Percentiles rank a stretch among this genome's conserved stretches.
phyloP scores from a whole-genome alignment of 441 rosid species.

The Gossypium lobatum region DNA sequence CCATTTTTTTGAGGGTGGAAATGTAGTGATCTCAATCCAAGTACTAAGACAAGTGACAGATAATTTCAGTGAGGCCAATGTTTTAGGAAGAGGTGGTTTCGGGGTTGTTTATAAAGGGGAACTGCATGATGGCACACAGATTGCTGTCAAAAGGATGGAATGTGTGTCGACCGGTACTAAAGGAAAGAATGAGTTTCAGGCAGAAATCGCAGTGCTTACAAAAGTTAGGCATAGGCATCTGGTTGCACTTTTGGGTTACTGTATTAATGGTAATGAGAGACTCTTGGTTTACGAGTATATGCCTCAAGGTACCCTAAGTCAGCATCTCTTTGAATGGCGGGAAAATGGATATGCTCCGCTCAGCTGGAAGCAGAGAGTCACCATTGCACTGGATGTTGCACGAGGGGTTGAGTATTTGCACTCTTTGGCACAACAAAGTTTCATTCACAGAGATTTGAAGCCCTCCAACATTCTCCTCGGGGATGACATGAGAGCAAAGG shows the following conservation, averaged over 20 bases:
- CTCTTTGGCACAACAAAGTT: conserved; percentile 81
- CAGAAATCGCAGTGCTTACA: conserved; percentile 80
- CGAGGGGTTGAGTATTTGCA: conserved; percentile 88
- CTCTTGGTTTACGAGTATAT: conserved; percentile 84
- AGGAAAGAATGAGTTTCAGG: conserved; percentile 74
- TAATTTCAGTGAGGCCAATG: conserved; percentile 56
- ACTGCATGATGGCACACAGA: conserved; percentile 59
- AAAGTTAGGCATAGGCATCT: conserved; percentile 88
- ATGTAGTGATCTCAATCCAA: conserved; percentile 53
- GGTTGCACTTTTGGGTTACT: conserved; percentile 78
- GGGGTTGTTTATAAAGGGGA: conserved; percentile 86
- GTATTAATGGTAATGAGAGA: conserved; percentile 79
- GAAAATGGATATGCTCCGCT: conserved; percentile 46
- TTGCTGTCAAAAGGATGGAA: conserved; percentile 91
- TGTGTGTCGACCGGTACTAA: conserved; percentile 47
- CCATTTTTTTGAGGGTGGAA: conserved; percentile 55
- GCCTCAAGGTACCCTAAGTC: conserved; percentile 81
- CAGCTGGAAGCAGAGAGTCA: conserved; percentile 77
- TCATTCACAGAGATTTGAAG: conserved; percentile 85
- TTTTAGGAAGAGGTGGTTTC: conserved; percentile 86
- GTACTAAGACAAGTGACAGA: conserved; percentile 69
- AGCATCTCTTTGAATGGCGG: conserved; percentile 59
- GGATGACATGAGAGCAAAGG: conserved; percentile 94
- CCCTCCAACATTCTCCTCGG: conserved; percentile 87
- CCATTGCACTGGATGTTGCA: conserved; percentile 78